phyloP scores from a whole-genome alignment of 345 rosid species.

The Brassica juncea region DNA sequence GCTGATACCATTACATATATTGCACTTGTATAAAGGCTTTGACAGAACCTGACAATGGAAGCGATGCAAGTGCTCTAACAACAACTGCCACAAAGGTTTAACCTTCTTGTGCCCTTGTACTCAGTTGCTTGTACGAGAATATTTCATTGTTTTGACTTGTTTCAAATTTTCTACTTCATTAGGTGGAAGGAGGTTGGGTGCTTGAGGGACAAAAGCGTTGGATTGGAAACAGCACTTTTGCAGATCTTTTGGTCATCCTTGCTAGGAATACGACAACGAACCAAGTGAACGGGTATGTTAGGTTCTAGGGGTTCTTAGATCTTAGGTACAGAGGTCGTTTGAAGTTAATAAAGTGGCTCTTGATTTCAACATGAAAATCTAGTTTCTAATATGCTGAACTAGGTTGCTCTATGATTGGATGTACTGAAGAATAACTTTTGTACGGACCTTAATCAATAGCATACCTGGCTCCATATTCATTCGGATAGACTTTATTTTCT shows the following conservation, averaged over 20 bases:
- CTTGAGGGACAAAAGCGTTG: constrained; percentile 95
- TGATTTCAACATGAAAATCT: constrained; percentile 5
- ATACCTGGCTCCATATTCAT: not conserved
- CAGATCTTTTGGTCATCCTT: constrained; percentile 78
- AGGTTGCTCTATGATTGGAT: constrained; percentile 1
- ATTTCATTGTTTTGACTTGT: constrained; percentile 12
- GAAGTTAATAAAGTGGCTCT: constrained; percentile 2
- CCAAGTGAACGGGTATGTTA: constrained; percentile 84
- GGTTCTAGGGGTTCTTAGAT: constrained; percentile 5
- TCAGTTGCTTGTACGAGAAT: constrained; percentile 9
- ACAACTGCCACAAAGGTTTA: constrained; percentile 86
- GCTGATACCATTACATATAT: constrained; percentile 22
- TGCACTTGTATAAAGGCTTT: constrained; percentile 56
- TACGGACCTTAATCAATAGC: not conserved
- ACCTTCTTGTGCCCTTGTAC: constrained; percentile 5
- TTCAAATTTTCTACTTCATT: constrained; percentile 21
- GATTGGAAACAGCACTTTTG: constrained; percentile 98
- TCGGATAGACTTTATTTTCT: constrained; percentile 14
- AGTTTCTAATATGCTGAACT: not conserved
- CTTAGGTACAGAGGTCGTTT: constrained; percentile 25
- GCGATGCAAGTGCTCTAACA: constrained; percentile 84
- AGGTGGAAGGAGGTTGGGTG: constrained; percentile 93
- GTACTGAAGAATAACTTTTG: not conserved
- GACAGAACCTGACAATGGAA: constrained; percentile 96
- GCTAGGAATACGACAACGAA: constrained; percentile 77